A percentile compares a stretch with the other conserved stretches of the same genome.
Evolutionary conservation across 192 early-diverging fungal genomes (phyloP).

Genomic region (Backusella macrospora): DNA sequence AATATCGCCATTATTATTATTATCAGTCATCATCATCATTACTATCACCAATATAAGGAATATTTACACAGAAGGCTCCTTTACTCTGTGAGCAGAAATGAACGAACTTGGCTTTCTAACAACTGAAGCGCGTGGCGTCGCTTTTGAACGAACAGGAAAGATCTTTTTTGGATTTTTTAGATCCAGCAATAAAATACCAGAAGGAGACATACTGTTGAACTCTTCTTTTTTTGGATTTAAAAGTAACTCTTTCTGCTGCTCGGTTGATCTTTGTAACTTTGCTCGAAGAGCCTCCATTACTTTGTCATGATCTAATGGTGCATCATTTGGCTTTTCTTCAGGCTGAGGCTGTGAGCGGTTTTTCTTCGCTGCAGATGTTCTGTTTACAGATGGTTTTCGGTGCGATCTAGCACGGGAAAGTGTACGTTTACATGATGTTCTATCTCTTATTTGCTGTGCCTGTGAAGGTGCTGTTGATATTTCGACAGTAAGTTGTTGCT

Average conservation of each 20-base stretch:
- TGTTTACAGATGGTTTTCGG: conserved; percentile 15
- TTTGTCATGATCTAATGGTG: conserved; percentile 33
- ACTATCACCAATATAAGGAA: neutral
- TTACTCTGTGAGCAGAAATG: conserved; percentile 24
- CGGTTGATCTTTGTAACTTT: conserved; percentile 30
- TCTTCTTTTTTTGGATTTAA: conserved; percentile 4
- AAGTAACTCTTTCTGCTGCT: neutral
- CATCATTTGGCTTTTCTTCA: neutral
- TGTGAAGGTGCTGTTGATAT: neutral
- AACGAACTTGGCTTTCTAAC: conserved; percentile 22
- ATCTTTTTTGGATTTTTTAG: conserved; percentile 31
- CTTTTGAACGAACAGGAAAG: conserved; percentile 11
- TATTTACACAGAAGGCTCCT: neutral
- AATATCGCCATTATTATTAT: too few relatives aligned
- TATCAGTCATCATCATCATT: neutral
- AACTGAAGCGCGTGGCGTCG: conserved; percentile 19
- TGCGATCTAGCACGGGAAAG: conserved; percentile 28
- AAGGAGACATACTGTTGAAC: conserved; percentile 29
- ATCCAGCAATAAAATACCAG: conserved; percentile 34
- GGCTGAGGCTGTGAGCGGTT: conserved; percentile 21
- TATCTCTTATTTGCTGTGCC: neutral
- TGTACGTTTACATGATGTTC: conserved; percentile 28
- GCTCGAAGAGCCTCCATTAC: conserved; percentile 41
- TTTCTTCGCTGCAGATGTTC: conserved; percentile 26
- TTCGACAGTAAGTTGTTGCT: neutral